Base-by-base conservation (phyloP, 306 rosid species). In the Casuarina equisetifolia region DNA sequence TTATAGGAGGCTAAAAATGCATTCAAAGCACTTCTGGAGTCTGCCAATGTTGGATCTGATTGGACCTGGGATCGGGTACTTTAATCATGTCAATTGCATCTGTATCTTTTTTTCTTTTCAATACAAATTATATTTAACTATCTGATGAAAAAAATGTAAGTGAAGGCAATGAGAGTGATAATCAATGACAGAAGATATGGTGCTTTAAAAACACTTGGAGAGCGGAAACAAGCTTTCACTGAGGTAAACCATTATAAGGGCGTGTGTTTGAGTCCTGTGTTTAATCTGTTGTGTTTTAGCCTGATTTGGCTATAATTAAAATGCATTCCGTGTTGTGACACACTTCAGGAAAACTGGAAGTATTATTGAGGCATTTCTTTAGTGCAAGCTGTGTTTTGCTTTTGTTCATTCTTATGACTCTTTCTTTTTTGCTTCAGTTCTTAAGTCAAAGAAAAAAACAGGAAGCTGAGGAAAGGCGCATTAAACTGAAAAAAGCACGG, bases 61-160 rank as follows among this genome's bases (percentile, higher is more conserved):
- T 94, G 97, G 97, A 91, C 90, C 67, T 94, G 98, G 98, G 98
- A 94, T 81, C 92, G 96, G 96, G 98, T 94, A 93, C 66, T 80
- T 81, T 70, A 35, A 64, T 83, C 76, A 45, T 61, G 8, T 40
- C 19, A 12, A 43, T 20, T 45, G 13, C 6, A 10, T 25, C 32
- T 25, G 32, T 25, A 25, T 25, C 52, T 38, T 53, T 79, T 54
- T 36, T 38, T 43, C 17, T 52, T 70, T 52, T 42, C n/a, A 8
- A 3, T 48, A 1, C 32, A 25, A 20, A 42, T 36, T 51, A 19
- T 32, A 35, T 64, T 25, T 58, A 35, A 53, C 12, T 85, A 19
- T 45, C 53, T 82, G 83, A 81, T 67, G 45, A 50, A 20, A 68
- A 59, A 67, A 20, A 58, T 80, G 44, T 66, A 77, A 66, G 58